Evolutionary conservation across 2,329 filamentous ascomycete genomes (phyloP).

Genomic region (Cercospora berteroae): DNA sequence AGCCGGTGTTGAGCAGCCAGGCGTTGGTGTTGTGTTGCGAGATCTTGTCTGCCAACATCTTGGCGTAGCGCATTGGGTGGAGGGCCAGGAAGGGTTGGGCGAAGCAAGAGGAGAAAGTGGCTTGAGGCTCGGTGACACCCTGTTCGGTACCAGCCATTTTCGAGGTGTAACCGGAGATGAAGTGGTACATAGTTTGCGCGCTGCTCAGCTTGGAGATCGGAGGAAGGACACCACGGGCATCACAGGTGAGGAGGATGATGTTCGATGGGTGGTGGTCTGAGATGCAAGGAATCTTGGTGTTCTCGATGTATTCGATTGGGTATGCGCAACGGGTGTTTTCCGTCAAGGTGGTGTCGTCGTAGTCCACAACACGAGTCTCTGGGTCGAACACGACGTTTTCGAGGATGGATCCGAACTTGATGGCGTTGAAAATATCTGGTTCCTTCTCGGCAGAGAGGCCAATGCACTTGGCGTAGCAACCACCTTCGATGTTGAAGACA

Average conservation of each 20-base stretch:
- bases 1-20: conserved; percentile 97
- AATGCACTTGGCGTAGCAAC: conserved; percentile 99
- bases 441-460: conserved; percentile 98
- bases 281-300: conserved; percentile 97
- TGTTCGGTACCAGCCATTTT: conserved; percentile 99
- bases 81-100: conserved; percentile 98
- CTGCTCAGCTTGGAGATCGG: conserved; percentile 96
- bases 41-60: conserved; percentile 99
- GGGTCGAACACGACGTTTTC: conserved; percentile 99
- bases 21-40: conserved; percentile 90
- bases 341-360: conserved; percentile 89
- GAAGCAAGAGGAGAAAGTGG: conserved; percentile 99
- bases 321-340: conserved; percentile 99
- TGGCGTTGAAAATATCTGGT: conserved; percentile 94
- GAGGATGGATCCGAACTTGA: conserved; percentile 93
- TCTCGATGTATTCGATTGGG: conserved; percentile 97
- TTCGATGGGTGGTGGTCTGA: conserved; percentile 86
- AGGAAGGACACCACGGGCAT: conserved; percentile 93
- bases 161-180: conserved; percentile 99
- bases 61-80: conserved; percentile 98
- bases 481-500: conserved; percentile 99
- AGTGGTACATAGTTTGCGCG: conserved; percentile 99
- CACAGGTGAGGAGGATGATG: conserved; percentile 97
- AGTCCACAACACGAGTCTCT: conserved; percentile 84
- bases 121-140: conserved; percentile 93